Evolutionary conservation across 352 stramenopile genomes (phyloP).

Genomic region (Pythium vanterpoolii): DNA sequence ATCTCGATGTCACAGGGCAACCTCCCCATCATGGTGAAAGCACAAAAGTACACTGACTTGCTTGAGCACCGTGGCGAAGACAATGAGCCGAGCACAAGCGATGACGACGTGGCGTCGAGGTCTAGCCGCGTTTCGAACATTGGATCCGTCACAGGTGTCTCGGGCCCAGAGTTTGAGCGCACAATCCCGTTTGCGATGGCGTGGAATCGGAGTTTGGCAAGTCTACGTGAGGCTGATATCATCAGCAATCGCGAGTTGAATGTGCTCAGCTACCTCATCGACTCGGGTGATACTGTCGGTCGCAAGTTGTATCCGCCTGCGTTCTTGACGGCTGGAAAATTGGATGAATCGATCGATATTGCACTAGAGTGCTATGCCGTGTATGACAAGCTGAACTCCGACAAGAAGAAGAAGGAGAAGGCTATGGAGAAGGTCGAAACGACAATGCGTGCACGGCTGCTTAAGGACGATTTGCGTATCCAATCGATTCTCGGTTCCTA

Average conservation of each 20-base stretch:
- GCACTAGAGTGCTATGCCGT: slow-evolving; percentile 73
- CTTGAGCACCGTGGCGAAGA: slow-evolving; percentile 43
- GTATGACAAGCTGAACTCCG: slow-evolving; percentile 79
- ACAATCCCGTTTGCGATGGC: slow-evolving; percentile 87
- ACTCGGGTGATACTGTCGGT: slow-evolving; percentile 69
- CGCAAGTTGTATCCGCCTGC: slow-evolving; percentile 82
- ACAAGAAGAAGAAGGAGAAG: slow-evolving; percentile 91
- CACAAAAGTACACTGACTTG: slow-evolving; percentile 79
- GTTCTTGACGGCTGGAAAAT: slow-evolving; percentile 81
- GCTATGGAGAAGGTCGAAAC: slow-evolving; percentile 84
- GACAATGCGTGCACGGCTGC: slow-evolving; percentile 77
- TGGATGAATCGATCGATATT: slow-evolving; percentile 88
- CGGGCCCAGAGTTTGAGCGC: slow-evolving; percentile 77
- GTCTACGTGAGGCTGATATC: slow-evolving; percentile 76
- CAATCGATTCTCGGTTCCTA: slow-evolving; percentile 82
- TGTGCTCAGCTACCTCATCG: slow-evolving; percentile 84
- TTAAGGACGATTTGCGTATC: slow-evolving; percentile 83
- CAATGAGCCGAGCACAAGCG: slow-evolving; percentile 63
- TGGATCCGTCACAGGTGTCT: slow-evolving; percentile 72
- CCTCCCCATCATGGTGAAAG: slow-evolving; percentile 78
- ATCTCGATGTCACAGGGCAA: slow-evolving; percentile 82
- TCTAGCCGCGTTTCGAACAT: slow-evolving; percentile 50
- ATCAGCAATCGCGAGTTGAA: slow-evolving; percentile 85
- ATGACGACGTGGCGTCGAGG: slow-evolving; percentile 38
- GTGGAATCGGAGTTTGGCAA: slow-evolving; percentile 78